Conservation (phyloP, 164 flowering plant species). For the Dillenia turbinata region DNA sequence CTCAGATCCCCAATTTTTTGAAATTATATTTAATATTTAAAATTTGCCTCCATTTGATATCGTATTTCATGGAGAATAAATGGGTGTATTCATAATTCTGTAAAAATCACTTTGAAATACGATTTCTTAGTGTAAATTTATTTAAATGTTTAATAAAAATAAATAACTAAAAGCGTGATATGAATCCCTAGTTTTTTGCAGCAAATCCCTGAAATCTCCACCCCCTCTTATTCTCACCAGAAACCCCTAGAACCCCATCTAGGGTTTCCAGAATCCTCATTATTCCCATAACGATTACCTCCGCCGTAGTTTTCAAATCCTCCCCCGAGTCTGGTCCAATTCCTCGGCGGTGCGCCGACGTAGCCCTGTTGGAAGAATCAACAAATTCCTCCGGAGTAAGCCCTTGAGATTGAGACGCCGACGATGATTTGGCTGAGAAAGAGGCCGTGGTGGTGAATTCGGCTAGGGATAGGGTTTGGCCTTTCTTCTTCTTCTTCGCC, state of each 20-base stretch:
- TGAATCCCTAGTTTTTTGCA: too few species aligned
- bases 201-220: constrained; percentile 21
- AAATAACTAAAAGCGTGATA: too few species aligned
- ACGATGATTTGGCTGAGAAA: constrained; percentile 18
- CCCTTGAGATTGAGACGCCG: constrained; percentile 20
- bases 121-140: too few species aligned
- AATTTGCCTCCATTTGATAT: too few species aligned
- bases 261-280: constrained; percentile 34
- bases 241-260: constrained; percentile 48
- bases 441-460: constrained; percentile 46
- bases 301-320: constrained; percentile 47
- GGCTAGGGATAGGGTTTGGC: constrained; percentile 50
- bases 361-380: constrained; percentile 77
- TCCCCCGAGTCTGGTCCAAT: constrained; percentile 69
- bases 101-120: too few species aligned
- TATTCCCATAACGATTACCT: constrained; percentile 14
- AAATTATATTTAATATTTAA: too few species aligned
- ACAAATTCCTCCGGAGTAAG: constrained; percentile 51
- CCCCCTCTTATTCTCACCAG: constrained; percentile 28
- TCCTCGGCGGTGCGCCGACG: constrained; percentile 80
- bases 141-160: too few species aligned
- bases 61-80: too few species aligned
- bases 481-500: constrained; percentile 83
- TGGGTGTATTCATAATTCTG: too few species aligned
- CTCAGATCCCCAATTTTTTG: too few species aligned